A percentile compares a stretch with the other conserved stretches of the same genome.
These are phyloP conservation scores for Galerina marginata DNA, from an alignment of 768 basidiomycete genomes.

Conservation along the genomic window DNA sequence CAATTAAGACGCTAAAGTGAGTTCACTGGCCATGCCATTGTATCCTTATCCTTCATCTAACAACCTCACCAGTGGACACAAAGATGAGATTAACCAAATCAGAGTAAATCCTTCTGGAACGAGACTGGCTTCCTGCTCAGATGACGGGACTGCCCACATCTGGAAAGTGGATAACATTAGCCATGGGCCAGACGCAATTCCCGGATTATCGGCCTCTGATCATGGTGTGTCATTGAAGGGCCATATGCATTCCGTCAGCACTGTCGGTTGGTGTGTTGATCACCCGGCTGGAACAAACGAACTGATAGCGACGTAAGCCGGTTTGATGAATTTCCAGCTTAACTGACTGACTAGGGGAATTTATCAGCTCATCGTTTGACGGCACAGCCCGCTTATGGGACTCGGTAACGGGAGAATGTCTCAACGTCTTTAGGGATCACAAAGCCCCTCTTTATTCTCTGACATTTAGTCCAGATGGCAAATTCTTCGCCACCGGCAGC, in stretches of 20 bases:
- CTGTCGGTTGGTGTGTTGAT: constrained; percentile 71
- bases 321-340: neutral
- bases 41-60: neutral
- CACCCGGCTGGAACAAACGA: constrained; percentile 56
- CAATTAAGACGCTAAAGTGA: constrained; percentile 68
- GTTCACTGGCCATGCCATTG: constrained; percentile 29
- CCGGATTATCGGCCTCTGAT: constrained; percentile 44
- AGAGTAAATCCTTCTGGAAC: constrained; percentile 70
- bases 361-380: constrained; percentile 77
- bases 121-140: constrained; percentile 79
- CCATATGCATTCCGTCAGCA: constrained; percentile 69
- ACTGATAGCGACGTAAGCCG: constrained; percentile 70
- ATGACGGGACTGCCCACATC: constrained; percentile 78
- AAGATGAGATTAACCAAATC: constrained; percentile 79
- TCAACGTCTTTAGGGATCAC: constrained; percentile 75
- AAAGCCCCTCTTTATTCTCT: constrained; percentile 74
- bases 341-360: constrained; percentile 4
- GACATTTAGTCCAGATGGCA: constrained; percentile 76
- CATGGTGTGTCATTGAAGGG: constrained; percentile 57
- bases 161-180: constrained; percentile 67
- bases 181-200: constrained; percentile 42
- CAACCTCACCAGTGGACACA: constrained; percentile 61
- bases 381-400: constrained; percentile 85
- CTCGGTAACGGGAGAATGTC: constrained; percentile 74
- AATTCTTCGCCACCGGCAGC: constrained; percentile 75